phyloP scores from a whole-genome alignment of 768 basidiomycete species.

The Paxillus involutus region DNA sequence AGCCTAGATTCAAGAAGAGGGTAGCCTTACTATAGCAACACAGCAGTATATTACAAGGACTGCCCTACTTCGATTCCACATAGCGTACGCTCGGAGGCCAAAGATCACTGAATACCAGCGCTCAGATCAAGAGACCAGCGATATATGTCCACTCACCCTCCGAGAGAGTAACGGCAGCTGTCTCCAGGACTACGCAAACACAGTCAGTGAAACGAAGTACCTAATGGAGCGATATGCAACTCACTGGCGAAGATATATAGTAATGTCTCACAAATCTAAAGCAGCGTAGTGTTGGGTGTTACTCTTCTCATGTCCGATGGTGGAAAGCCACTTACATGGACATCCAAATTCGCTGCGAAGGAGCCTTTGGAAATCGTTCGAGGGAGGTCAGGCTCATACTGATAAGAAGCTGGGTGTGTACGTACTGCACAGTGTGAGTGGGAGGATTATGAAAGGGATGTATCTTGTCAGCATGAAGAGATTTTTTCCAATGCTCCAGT shows the following conservation, averaged over 20 bases:
- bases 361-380: neutral
- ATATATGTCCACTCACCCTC: neutral
- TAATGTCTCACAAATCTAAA: neutral
- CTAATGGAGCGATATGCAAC: neutral
- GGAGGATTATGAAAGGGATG: no score
- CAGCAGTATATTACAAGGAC: neutral
- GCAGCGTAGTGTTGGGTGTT: neutral
- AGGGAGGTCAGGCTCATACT: neutral
- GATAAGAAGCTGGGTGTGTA: neutral
- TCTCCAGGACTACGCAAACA: neutral
- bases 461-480: no score
- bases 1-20: neutral
- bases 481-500: no score
- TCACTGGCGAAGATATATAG: neutral
- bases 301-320: neutral
- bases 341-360: neutral
- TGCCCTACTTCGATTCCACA: neutral
- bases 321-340: neutral
- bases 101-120: neutral
- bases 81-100: neutral
- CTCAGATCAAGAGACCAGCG: neutral
- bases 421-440: no score
- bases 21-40: neutral
- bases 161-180: neutral
- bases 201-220: neutral